These are phyloP conservation scores for Plenodomus lindquistii DNA, from an alignment of 2,329 filamentous ascomycete species.

Conservation along the genomic window DNA sequence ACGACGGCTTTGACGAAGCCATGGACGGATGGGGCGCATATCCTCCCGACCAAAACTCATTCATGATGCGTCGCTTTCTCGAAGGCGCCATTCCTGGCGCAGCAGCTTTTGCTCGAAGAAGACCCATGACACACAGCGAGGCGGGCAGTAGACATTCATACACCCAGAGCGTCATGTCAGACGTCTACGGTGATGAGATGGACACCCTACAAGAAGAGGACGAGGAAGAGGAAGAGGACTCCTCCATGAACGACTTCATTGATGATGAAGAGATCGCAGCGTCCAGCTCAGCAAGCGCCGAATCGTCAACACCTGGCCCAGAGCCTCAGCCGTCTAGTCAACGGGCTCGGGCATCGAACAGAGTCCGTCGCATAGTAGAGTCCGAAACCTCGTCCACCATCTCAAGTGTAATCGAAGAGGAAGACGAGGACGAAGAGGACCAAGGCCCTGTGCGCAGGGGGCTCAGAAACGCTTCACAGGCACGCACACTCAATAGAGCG, in stretches of 20 bases:
- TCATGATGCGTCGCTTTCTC: constrained; percentile 42
- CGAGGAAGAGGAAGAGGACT: constrained; percentile 46
- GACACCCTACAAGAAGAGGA: constrained; percentile 49
- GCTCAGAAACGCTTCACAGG: constrained; percentile 34
- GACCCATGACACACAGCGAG: constrained; percentile 47
- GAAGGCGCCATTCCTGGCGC: constrained; percentile 29
- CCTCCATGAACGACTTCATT: constrained; percentile 50
- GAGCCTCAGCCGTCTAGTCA: constrained; percentile 33
- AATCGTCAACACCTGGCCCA: constrained; percentile 36
- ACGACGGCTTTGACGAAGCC: constrained; percentile 37
- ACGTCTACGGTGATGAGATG: constrained; percentile 48
- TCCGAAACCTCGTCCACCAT: constrained; percentile 45
- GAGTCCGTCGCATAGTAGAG: constrained; percentile 43
- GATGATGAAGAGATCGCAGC: constrained; percentile 38
- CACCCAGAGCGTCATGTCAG: constrained; percentile 46
- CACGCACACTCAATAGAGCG: constrained; percentile 36
- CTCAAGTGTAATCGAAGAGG: constrained; percentile 39
- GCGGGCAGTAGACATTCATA: constrained; percentile 47
- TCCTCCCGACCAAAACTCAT: constrained; percentile 32
- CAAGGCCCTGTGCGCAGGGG: constrained; percentile 40
- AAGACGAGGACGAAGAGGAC: constrained; percentile 46
- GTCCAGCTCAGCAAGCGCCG: constrained; percentile 26
- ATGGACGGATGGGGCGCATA: constrained; percentile 38
- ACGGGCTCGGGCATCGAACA: constrained; percentile 24
- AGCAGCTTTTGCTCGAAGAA: constrained; percentile 27